Percentiles rank a stretch among this genome's conserved stretches.
These are phyloP conservation scores for Plantago elongata DNA, from an alignment of 257 asterid genomes.

Conservation along the genomic window DNA sequence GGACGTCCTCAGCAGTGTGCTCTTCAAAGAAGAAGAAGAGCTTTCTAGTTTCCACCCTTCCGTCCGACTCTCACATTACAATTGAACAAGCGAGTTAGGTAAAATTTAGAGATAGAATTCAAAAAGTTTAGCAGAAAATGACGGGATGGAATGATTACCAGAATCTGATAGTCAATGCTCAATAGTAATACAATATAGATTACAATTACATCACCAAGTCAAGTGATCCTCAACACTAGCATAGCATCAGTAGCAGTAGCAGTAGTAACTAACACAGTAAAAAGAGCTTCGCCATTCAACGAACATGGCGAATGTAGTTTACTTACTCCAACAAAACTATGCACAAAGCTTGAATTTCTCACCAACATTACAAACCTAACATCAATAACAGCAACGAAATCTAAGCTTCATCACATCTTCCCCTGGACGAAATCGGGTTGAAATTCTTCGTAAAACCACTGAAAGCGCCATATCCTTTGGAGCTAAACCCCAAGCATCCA, in stretches of 20 bases:
- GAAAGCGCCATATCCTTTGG: constrained; percentile 89
- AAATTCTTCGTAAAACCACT: constrained; percentile 73
- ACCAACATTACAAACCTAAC: not conserved
- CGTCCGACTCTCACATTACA: too few species aligned
- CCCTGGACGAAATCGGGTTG: constrained; percentile 85
- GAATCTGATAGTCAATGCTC: too few species aligned
- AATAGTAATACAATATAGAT: too few species aligned
- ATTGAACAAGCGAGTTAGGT: too few species aligned
- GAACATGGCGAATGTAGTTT: not conserved
- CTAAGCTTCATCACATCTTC: constrained; percentile 13
- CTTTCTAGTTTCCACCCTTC: too few species aligned
- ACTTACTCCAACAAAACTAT: not conserved
- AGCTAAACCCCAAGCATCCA: constrained; percentile 90
- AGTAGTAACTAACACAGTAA: not conserved
- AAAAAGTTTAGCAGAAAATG: too few species aligned
- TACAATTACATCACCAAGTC: not conserved
- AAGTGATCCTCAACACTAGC: not conserved
- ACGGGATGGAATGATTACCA: too few species aligned
- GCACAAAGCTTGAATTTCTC: not conserved
- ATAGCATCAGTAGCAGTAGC: too few species aligned
- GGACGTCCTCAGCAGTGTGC: too few species aligned
- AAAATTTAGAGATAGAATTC: too few species aligned
- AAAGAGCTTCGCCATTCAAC: not conserved
- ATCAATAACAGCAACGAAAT: too few species aligned
- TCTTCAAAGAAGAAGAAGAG: too few species aligned